Base-by-base conservation (phyloP, 2,329 filamentous ascomycete species). In the Microdochium bolleyi region DNA sequence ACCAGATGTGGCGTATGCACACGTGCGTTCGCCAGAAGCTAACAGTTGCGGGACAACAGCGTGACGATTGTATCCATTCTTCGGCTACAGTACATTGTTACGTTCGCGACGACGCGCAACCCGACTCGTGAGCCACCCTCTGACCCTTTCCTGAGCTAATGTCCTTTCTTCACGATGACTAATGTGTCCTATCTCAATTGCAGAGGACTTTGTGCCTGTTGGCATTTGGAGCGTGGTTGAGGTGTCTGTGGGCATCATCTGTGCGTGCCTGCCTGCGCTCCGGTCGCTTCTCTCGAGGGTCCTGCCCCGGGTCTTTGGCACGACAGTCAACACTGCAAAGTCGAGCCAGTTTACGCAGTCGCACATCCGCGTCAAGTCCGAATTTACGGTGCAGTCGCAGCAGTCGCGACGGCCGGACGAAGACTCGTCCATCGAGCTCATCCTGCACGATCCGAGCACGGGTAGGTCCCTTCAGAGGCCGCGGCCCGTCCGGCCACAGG, bases 141-240 rank as follows among this genome's bases (percentile, higher is more conserved):
- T 30, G 5, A 11, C 27, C 5, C 11, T 11, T 30, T 46, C 13
- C 41, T 19, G 4, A 8, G 34, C 41, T 19, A 16, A 16, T 5
- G 4, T 19, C 9, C 41, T 46, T 7, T 3, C 19, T 5, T 46
- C 14, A 46, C n/a, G n/a, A 46, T 46, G 5, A 11, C 27, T 30
- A 30, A 30, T 16, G 4, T 19, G 14, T 14, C 19, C 14, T 19
- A 7, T 14, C 37, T 19, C 7, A 7, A 16, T 14, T 3, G 19
- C 19, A 46, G 65, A 61, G 59, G 62, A 67, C 55, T 58, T 64
- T 49, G 56, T 59, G 46, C 58, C 57, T 34, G 58, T 68, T 16
- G 61, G 57, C 32, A 54, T 61, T n/a, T 69, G 67, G 66, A 68
- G 64, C 16, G 63, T 62, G 2, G 60, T 70, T 30, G 68, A 70